These are phyloP conservation scores for Phanerochaete carnosa DNA, from an alignment of 768 basidiomycete genomes.

Conservation along the genomic window DNA sequence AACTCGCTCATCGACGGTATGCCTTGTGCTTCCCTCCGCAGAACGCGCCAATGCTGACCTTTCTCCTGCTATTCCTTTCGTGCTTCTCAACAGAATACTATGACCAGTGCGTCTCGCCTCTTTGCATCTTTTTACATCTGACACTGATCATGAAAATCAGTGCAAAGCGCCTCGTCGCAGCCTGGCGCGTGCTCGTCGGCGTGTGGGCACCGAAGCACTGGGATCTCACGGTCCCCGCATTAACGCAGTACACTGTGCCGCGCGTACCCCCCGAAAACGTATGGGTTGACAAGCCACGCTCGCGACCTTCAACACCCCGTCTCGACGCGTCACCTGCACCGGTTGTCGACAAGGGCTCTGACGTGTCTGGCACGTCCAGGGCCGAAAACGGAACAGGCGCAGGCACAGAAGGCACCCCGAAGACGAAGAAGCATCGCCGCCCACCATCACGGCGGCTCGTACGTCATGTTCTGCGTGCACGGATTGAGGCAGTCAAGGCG, in stretches of 20 bases:
- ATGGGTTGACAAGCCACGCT: constrained; percentile 58
- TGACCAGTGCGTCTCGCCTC: constrained; percentile 52
- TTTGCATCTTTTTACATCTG: constrained; percentile 7
- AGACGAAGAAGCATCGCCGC: constrained; percentile 29
- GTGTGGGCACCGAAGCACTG: constrained; percentile 86
- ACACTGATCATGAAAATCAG: constrained; percentile 34
- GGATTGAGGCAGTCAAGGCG: constrained; percentile 77
- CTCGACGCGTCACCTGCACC: constrained; percentile 6
- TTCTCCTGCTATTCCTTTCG: neutral
- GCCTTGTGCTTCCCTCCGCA: constrained; percentile 23
- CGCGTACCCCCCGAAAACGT: constrained; percentile 61
- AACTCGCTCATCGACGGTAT: constrained; percentile 80
- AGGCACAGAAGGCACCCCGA: constrained; percentile 3
- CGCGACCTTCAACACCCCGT: constrained; percentile 21
- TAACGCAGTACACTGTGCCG: constrained; percentile 72
- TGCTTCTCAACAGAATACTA: constrained; percentile 55
- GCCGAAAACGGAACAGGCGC: constrained; percentile 11
- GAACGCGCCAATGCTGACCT: neutral
- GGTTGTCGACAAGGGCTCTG: constrained; percentile 14
- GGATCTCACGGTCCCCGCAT: constrained; percentile 75
- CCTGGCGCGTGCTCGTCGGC: constrained; percentile 97
- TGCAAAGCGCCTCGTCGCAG: constrained; percentile 80
- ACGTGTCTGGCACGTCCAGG: constrained; percentile 15
- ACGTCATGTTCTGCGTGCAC: constrained; percentile 83
- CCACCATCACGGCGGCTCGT: constrained; percentile 83